A percentile compares a stretch with the other conserved stretches of the same genome.
Conservation (phyloP, 148 eudicot genomes). For the Euryodendron excelsum region DNA sequence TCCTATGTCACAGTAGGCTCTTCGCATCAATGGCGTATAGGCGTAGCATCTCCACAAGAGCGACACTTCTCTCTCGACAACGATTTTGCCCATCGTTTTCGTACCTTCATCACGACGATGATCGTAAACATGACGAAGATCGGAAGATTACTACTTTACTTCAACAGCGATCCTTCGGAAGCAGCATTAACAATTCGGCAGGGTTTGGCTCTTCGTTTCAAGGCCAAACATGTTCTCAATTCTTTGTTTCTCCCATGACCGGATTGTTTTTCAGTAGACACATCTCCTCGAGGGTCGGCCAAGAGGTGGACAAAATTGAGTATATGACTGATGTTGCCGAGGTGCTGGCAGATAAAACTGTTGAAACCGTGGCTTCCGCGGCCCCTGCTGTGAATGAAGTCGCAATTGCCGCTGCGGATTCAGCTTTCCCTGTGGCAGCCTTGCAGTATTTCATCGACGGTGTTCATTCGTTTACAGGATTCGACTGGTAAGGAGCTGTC, state of each 20-base stretch:
- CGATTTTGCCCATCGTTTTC: conserved; percentile 46
- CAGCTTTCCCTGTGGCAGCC: conserved; percentile 70
- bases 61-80: conserved; percentile 48
- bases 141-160: conserved; percentile 16
- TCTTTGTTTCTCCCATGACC: conserved; percentile 20
- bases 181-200: conserved; percentile 15
- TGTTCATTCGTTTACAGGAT: conserved; percentile 65
- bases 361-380: conserved; percentile 44
- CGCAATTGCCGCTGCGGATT: conserved; percentile 86
- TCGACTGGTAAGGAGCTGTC: conserved; percentile 51
- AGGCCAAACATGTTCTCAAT: conserved; percentile 16
- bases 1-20: not conserved
- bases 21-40: conserved; percentile 62
- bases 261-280: conserved; percentile 34
- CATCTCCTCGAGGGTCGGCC: conserved; percentile 55
- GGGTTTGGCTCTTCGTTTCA: conserved; percentile 22
- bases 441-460: conserved; percentile 75
- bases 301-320: conserved; percentile 41
- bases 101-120: conserved; percentile 43
- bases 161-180: conserved; percentile 43
- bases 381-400: conserved; percentile 66
- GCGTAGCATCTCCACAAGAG: conserved; percentile 55
- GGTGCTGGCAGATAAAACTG: conserved; percentile 41
- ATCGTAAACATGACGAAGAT: conserved; percentile 17
- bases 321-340: conserved; percentile 47